Percentiles rank a stretch among this genome's conserved stretches.
These are phyloP conservation scores for Candida parachauliodes DNA, from an alignment of 805 yeast genomes.

Conservation along the genomic window DNA sequence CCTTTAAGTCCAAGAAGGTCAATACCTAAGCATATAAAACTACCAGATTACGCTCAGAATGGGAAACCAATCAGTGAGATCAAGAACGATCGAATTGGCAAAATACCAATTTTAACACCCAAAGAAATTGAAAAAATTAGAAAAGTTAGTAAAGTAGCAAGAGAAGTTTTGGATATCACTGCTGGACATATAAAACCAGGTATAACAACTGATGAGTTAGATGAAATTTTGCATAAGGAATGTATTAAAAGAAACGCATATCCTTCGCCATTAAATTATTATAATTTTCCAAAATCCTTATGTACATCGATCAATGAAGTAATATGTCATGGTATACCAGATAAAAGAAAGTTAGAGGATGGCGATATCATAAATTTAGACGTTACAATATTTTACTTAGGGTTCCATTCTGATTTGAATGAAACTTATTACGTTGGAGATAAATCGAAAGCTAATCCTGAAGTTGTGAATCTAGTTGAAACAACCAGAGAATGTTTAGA, in stretches of 20 bases:
- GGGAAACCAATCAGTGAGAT: constrained; percentile 83
- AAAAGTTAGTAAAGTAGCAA: constrained; percentile 67
- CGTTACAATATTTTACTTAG: constrained; percentile 78
- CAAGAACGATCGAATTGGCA: constrained; percentile 61
- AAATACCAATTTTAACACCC: constrained; percentile 59
- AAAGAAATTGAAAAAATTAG: constrained; percentile 74
- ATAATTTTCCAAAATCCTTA: constrained; percentile 85
- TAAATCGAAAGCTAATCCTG: constrained; percentile 74
- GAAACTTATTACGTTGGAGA: constrained; percentile 97
- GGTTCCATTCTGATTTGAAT: constrained; percentile 91
- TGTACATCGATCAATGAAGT: constrained; percentile 95
- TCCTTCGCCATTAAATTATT: constrained; percentile 94
- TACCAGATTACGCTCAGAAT: constrained; percentile 79
- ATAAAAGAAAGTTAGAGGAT: constrained; percentile 77
- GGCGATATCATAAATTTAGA: constrained; percentile 95
- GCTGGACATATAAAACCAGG: constrained; percentile 86
- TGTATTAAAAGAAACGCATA: constrained; percentile 85
- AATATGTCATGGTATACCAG: constrained; percentile 97
- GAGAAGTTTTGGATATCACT: constrained; percentile 87
- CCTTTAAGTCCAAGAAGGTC: constrained; percentile 73
- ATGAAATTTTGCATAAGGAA: constrained; percentile 80
- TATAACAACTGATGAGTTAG: constrained; percentile 88
- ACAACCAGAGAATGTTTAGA: constrained; percentile 82
- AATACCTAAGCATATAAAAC: constrained; percentile 66
- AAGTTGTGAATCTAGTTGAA: constrained; percentile 85